Percentiles rank a stretch among this genome's conserved stretches.
Evolutionary conservation across 2,329 filamentous ascomycete genomes (phyloP).

Genomic region (Phialophora tarda): DNA sequence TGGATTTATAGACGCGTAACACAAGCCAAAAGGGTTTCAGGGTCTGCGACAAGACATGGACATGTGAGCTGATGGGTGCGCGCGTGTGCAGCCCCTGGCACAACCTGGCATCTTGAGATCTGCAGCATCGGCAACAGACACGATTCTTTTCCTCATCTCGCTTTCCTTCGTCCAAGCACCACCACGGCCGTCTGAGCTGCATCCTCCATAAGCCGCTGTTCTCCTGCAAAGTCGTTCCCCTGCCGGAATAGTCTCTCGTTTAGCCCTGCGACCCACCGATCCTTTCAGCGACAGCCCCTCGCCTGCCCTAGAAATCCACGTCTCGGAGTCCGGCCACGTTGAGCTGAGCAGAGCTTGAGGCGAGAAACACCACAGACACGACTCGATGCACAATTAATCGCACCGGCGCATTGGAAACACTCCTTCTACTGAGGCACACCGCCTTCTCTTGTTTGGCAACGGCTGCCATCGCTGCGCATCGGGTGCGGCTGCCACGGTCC

Average conservation of each 20-base stretch:
- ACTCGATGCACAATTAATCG: constrained; percentile 3
- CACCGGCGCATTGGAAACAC: constrained; percentile 2
- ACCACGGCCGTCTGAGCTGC: not conserved
- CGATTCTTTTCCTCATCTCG: not conserved
- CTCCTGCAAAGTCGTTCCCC: not conserved
- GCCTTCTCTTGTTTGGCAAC: not conserved
- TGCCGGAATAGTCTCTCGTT: constrained; percentile 17
- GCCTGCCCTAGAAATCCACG: constrained; percentile 2
- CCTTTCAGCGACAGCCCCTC: constrained; percentile 8
- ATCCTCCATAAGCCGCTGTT: constrained; percentile 8
- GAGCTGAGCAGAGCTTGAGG: constrained; percentile 7
- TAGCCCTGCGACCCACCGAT: constrained; percentile 14
- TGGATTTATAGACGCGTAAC: constrained; percentile 14
- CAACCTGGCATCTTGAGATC: constrained; percentile 19
- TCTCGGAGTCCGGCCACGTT: constrained; percentile 26
- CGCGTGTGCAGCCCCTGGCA: constrained; percentile 12
- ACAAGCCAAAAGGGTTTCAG: constrained; percentile 4
- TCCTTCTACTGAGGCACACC: not conserved
- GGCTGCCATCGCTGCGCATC: not conserved
- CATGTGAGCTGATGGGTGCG: not conserved
- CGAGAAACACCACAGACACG: not conserved
- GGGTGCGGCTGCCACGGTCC: not conserved
- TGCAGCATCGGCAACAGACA: constrained; percentile 10
- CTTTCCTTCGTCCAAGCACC: constrained; percentile 2
- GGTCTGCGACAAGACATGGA: constrained; percentile 6